phyloP scores from a whole-genome alignment of 2,329 filamentous ascomycete genomes.

The Colletotrichum paranaense region DNA sequence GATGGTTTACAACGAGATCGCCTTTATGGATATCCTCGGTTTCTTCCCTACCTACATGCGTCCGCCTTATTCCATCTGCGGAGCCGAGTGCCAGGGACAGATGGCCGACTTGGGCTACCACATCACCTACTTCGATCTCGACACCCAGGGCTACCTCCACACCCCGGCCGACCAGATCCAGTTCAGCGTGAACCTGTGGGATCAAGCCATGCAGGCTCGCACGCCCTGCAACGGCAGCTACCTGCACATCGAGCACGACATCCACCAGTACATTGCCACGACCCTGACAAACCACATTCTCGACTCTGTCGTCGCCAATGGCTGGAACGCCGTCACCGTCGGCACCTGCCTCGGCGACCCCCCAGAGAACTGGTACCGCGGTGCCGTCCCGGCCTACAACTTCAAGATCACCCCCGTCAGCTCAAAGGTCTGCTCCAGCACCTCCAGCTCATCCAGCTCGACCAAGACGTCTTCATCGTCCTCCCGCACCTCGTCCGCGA shows the following conservation, averaged over 20 bases:
- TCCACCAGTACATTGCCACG: constrained; percentile 54
- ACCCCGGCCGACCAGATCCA: constrained; percentile 38
- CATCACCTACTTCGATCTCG: constrained; percentile 39
- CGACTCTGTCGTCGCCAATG: constrained; percentile 37
- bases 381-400: constrained; percentile 39
- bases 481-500: constrained; percentile 21
- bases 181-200: constrained; percentile 47
- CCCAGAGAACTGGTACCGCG: constrained; percentile 58
- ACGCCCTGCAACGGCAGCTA: constrained; percentile 41
- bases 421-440: constrained; percentile 16
- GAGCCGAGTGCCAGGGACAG: constrained; percentile 37
- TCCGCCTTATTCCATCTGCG: constrained; percentile 32
- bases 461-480: constrained; percentile 11
- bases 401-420: constrained; percentile 25
- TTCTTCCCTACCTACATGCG: constrained; percentile 60
- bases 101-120: constrained; percentile 33
- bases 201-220: constrained; percentile 43
- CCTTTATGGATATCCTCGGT: constrained; percentile 54
- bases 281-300: constrained; percentile 51
- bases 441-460: constrained; percentile 25
- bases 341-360: constrained; percentile 59
- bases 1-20: constrained; percentile 58
- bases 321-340: constrained; percentile 52
- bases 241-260: constrained; percentile 53
- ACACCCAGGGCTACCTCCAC: constrained; percentile 43